phyloP scores from a whole-genome alignment of 2,329 filamentous ascomycete species.

The Aspergillus sergii region DNA sequence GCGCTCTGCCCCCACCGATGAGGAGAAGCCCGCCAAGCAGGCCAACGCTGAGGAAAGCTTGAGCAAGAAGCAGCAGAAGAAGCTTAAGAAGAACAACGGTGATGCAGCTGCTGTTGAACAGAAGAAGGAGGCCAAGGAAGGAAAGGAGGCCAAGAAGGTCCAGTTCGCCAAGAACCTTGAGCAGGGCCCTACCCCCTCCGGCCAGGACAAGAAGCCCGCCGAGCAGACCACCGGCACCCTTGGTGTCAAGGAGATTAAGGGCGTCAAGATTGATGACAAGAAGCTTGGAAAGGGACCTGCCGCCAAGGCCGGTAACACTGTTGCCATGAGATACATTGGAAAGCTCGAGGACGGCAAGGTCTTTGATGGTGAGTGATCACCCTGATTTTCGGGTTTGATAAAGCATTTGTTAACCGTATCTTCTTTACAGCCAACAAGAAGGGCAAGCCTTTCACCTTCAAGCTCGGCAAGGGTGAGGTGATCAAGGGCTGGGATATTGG shows the following conservation, averaged over 20 bases:
- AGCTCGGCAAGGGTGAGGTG: slow-evolving; percentile 89
- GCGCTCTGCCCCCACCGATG: slow-evolving; percentile 69
- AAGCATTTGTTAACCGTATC: slow-evolving; percentile 9
- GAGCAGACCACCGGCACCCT: slow-evolving; percentile 60
- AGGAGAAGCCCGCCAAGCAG: slow-evolving; percentile 69
- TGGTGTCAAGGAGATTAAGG: slow-evolving; percentile 78
- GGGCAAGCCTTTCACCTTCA: slow-evolving; percentile 96
- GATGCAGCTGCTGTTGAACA: slow-evolving; percentile 68
- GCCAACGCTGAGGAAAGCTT: slow-evolving; percentile 67
- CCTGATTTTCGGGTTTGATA: not conserved
- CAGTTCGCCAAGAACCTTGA: slow-evolving; percentile 99
- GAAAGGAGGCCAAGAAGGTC: slow-evolving; percentile 86
- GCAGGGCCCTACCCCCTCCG: slow-evolving; percentile 83
- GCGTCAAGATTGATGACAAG: slow-evolving; percentile 93
- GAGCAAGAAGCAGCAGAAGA: slow-evolving; percentile 97
- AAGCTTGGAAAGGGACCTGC: slow-evolving; percentile 82
- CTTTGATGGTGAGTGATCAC: slow-evolving; percentile 74
- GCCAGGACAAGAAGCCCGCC: slow-evolving; percentile 49
- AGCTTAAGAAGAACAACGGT: slow-evolving; percentile 97
- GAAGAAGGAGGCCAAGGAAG: slow-evolving; percentile 57
- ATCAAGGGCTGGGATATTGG: slow-evolving; percentile 99
- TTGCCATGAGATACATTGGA: slow-evolving; percentile 97
- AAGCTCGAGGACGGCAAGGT: slow-evolving; percentile 94
- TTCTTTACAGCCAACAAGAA: slow-evolving; percentile 83
- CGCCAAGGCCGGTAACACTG: slow-evolving; percentile 86